These are phyloP conservation scores for Penicillium sclerotiorum DNA, from an alignment of 2,329 filamentous ascomycete species.

Conservation along the genomic window DNA sequence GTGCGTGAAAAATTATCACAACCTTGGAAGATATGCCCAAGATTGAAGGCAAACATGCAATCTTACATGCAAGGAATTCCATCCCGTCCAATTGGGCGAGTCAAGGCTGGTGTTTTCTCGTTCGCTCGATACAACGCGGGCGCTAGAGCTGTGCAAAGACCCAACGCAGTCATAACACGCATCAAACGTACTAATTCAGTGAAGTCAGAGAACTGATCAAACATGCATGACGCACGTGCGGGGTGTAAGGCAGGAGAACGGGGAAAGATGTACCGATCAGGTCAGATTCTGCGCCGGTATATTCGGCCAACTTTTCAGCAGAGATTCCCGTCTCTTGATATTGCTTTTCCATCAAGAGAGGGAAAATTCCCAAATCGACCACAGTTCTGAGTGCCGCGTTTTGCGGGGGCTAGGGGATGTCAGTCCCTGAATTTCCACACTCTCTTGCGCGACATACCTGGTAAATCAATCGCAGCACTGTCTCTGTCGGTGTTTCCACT, in stretches of 20 bases:
- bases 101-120: constrained; percentile 30
- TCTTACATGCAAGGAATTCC: constrained; percentile 35
- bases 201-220: not conserved
- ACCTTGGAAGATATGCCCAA: too few species aligned
- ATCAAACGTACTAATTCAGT: constrained; percentile 31
- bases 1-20: too few species aligned
- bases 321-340: constrained; percentile 25
- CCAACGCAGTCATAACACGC: constrained; percentile 33
- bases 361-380: constrained; percentile 35
- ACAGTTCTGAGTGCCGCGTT: constrained; percentile 36
- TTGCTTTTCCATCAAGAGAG: constrained; percentile 24
- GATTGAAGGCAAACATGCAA: not conserved
- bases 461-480: constrained; percentile 35
- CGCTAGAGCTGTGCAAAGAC: constrained; percentile 24
- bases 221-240: too few species aligned
- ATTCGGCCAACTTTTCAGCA: constrained; percentile 29
- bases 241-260: too few species aligned
- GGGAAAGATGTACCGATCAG: constrained; percentile 30
- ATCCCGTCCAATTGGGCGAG: constrained; percentile 32
- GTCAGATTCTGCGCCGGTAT: constrained; percentile 31
- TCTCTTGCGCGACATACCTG: constrained; percentile 28
- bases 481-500: constrained; percentile 37
- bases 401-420: constrained; percentile 32
- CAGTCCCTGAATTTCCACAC: not conserved
- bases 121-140: constrained; percentile 29